A percentile compares a stretch with the other conserved stretches of the same genome.
These are phyloP conservation scores for Agroathelia rolfsii DNA, from an alignment of 1,284 basidiomycete genomes.

Conservation along the genomic window DNA sequence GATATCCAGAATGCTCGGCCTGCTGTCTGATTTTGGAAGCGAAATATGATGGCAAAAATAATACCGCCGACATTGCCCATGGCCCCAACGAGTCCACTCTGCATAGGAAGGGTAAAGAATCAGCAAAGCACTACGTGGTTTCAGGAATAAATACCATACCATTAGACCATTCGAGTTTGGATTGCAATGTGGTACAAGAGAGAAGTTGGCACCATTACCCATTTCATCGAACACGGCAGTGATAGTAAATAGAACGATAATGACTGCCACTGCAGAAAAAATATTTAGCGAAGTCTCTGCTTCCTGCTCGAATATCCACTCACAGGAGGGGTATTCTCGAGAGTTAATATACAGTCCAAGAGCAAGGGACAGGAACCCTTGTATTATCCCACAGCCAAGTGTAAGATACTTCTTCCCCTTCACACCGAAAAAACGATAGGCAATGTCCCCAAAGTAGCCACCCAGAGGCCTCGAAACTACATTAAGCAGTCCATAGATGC, in stretches of 20 bases:
- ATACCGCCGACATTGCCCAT: constrained; percentile 47
- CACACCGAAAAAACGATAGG: constrained; percentile 36
- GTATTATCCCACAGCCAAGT: constrained; percentile 31
- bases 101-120: neutral
- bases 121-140: too few species aligned
- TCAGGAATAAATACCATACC: too few species aligned
- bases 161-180: constrained; percentile 28
- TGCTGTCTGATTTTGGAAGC: constrained; percentile 31
- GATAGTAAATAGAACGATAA: constrained; percentile 23
- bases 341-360: constrained; percentile 36
- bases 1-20: constrained; percentile 39
- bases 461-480: constrained; percentile 42
- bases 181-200: constrained; percentile 44
- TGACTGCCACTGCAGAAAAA: constrained; percentile 17
- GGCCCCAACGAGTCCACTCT: constrained; percentile 41
- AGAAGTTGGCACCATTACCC: constrained; percentile 45
- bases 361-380: constrained; percentile 38
- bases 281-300: too few species aligned
- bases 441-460: constrained; percentile 40
- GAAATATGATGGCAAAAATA: constrained; percentile 37
- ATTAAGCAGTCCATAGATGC: constrained; percentile 43
- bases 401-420: constrained; percentile 43
- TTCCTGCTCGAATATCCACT: too few species aligned
- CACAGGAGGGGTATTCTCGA: constrained; percentile 16
- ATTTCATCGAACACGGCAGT: constrained; percentile 34